A percentile compares a stretch with the other conserved stretches of the same genome.
phyloP scores from a whole-genome alignment of 768 basidiomycete genomes.

The Leucocoprinus birnbaumii region DNA sequence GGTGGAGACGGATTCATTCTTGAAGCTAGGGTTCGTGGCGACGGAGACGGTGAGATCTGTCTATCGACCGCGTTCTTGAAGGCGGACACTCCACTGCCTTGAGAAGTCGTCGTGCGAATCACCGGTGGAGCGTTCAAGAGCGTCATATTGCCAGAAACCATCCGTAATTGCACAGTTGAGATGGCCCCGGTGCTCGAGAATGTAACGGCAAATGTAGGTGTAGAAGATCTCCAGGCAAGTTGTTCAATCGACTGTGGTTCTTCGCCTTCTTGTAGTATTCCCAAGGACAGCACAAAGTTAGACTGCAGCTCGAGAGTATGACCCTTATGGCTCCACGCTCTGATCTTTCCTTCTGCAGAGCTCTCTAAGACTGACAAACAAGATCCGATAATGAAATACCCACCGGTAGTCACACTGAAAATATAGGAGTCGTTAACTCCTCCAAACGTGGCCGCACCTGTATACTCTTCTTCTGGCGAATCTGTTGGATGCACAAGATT shows the following conservation, averaged over 20 bases:
- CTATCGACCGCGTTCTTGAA: neutral
- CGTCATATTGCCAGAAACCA: neutral
- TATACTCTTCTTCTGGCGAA: neutral
- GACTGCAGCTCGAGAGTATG: neutral
- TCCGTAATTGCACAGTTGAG: slow-evolving; percentile 4
- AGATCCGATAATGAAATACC: too few relatives aligned
- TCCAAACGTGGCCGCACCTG: neutral
- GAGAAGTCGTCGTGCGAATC: neutral
- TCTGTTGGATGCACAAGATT: neutral
- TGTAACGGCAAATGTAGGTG: slow-evolving; percentile 1
- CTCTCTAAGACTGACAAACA: too few relatives aligned
- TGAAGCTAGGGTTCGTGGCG: neutral
- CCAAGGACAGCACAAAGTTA: neutral
- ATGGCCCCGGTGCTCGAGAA: neutral
- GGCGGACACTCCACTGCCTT: neutral
- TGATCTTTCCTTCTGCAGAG: neutral
- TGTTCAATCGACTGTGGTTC: neutral
- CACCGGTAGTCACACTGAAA: neutral
- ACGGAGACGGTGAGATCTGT: neutral
- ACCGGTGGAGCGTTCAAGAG: neutral
- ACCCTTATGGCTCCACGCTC: neutral
- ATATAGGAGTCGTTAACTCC: neutral
- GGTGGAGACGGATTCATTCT: too few relatives aligned
- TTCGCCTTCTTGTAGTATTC: neutral
- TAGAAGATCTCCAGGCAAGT: slow-evolving; percentile 1